Evolutionary conservation across 192 early-diverging fungal genomes (phyloP), one percentile per base, ranked within the genome.

Genomic region (Umbelopsis vinacea): DNA sequence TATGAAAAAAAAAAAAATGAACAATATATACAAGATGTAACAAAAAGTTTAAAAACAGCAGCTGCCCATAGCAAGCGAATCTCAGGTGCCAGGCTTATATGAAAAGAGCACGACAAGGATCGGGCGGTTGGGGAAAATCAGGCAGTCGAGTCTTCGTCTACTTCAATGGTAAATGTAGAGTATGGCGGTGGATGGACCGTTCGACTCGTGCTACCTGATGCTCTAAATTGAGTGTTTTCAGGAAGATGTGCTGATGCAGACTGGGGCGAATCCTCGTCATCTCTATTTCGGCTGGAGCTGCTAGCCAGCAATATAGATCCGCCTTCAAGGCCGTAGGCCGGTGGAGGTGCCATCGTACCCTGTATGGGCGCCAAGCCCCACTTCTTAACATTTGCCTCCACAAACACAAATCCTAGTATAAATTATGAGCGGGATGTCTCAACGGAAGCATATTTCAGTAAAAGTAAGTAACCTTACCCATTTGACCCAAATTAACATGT

Each of bases 311-410:
- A 69, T 66, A 90, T 87, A 3, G 91, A 89, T 67, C 85, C 90
- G 48, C 86, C 78, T 73, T 92, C 86, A 43, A 83, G 84, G 10
- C 92, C 92, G 75, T 93, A 93, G 9, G 90, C 83, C 33, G 92
- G 92, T 37, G 92, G 92, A 38, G 92, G 92, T 43, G 81, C 81
- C 38, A 88, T 71, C 2, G 89, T 82, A 57, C 92, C 92, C 73
- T 88, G 85, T 8, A 88, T 76, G 6, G 91, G 90, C 1, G 89
- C 91, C n/a, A 93, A 75, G 0, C 91, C 91, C 91, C 91, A 93
- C 54, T 90, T 89, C 81, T 93, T 93, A 37, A 93, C 91, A 71
- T 93, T 93, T 47, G 92, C 92, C 70, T 93, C 92, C 12, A 93
- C 86, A 83, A 92, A 93, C 11, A 93, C 90, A 79, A 92, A 93